Evolutionary conservation across 495 filamentous ascomycete species (phyloP), one percentile per base, ranked within the genome.

Genomic region (Penicillium flavigenum): DNA sequence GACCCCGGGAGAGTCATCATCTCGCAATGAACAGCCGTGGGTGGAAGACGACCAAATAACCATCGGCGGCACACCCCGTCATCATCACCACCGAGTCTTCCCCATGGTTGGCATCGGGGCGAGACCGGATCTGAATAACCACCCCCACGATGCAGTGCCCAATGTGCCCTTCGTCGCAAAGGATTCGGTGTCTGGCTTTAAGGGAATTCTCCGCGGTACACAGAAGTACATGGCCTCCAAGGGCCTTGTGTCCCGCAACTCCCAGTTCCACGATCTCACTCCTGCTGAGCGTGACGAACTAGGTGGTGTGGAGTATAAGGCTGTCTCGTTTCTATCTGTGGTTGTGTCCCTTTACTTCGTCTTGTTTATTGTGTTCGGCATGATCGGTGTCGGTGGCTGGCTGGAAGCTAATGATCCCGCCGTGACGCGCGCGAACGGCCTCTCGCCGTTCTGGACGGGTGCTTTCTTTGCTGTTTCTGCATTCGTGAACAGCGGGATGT

Each of bases 401-500:
- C 76, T 94, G 31, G 76, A 83, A 16, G 72, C 74, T 47, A 82
- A 90, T 58, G 75, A 79, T 46, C 75, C 85, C 8, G 76, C 78
- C 42, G 67, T 83, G 10, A 74, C 89, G 0, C 67, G 74, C n/a
- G 69, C 64, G 24, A 95, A 95, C 69, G 88, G 86, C 1, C 77
- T 90, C 42, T 82, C 85, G 56, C 83, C 88, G 14, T 89, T 81
- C 56, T 79, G 72, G 72, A 75, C 72, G 1, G 76, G 76, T 12
- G 67, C 72, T 3, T 79, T 78, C 44, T 76, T 78, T 56, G 75
- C 74, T 16, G 67, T 76, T 1, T 90, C 86, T 48, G 91, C 89
- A 3, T 96, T 96, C 70, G 92, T 89, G 61, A 96, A 95, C 65
- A 87, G 82, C 20, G 91, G 91, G 20, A 92, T 96, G 91, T 84